Percentiles rank a stretch among this genome's conserved stretches.
Conservation (phyloP, 2,329 filamentous ascomycete species). For the Neopestalotiopsis sp. region DNA sequence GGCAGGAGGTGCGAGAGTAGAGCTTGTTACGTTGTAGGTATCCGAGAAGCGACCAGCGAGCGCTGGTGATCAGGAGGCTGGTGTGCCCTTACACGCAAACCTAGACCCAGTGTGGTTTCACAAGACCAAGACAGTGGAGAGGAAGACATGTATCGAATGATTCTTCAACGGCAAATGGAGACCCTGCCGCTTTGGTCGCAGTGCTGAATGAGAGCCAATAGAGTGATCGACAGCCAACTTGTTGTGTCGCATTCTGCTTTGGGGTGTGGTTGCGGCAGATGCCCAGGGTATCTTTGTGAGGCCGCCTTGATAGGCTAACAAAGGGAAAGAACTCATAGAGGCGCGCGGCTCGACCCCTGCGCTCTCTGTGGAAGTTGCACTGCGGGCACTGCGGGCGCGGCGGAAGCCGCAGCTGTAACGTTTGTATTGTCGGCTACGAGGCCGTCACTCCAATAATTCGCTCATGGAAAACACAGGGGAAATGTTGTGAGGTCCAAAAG, state of each 20-base stretch:
- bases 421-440: neutral
- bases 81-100: neutral
- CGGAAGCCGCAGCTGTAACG: neutral
- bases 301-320: neutral
- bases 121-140: conserved; percentile 15
- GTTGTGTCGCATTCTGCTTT: conserved; percentile 10
- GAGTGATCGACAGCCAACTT: neutral
- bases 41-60: neutral
- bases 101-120: neutral
- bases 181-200: conserved; percentile 2
- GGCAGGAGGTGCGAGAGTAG: neutral
- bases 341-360: conserved; percentile 4
- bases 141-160: conserved; percentile 9
- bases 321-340: neutral
- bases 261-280: conserved; percentile 11
- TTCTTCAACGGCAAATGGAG: conserved; percentile 17
- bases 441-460: neutral
- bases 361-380: neutral
- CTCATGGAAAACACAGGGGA: neutral
- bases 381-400: neutral
- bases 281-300: neutral
- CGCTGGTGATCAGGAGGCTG: neutral
- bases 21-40: no score
- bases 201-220: neutral
- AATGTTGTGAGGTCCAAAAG: no score